Base-by-base conservation (phyloP, 192 early-diverging fungal species). In the Bifiguratus adelaidae region DNA sequence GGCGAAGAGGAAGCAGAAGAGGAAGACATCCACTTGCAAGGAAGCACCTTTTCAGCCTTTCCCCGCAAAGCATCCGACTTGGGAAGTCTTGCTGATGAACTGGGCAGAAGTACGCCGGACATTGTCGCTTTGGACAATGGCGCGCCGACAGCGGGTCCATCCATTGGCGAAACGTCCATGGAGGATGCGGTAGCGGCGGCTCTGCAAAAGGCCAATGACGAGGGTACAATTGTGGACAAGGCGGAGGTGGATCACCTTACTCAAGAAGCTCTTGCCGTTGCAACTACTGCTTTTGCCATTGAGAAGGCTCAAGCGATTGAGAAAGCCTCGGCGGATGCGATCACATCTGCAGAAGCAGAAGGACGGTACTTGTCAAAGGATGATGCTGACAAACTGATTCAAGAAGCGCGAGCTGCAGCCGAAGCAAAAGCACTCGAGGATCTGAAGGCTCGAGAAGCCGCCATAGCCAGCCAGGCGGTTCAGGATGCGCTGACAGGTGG, bases 301-400 rank as follows among this genome's bases (percentile, higher is more conserved):
- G n/a, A n/a, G n/a, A n/a, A n/a, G n/a, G n/a, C n/a, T n/a, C n/a
- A n/a, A n/a, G n/a, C n/a, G n/a, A n/a, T n/a, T n/a, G n/a, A n/a
- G n/a, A n/a, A n/a, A n/a, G n/a, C n/a, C n/a, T n/a, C n/a, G 13
- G 40, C 61, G 19, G 50, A 47, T 42, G 50, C 56, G 1, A 56
- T 50, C 15, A 20, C 51, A 26, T 53, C 47, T 20, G 57, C 56
- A 26, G 55, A 52, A 12, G 51, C 47, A 20, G 47, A n/a, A n/a
- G n/a, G n/a, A n/a, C n/a, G n/a, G n/a, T n/a, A 15, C 11, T 11
- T 15, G 11, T 11, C 11, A 15, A 34, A 34, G 32, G 32, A 11
- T 11, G 32, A 15, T 13, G 32, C 15, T 11, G 32, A 34, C 11
- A 34, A 34, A 1, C 32, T 13, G 32, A 34, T 34, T 11, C 1